Conservation (phyloP, 306 rosid genomes). For the Pyrus betulifolia region DNA sequence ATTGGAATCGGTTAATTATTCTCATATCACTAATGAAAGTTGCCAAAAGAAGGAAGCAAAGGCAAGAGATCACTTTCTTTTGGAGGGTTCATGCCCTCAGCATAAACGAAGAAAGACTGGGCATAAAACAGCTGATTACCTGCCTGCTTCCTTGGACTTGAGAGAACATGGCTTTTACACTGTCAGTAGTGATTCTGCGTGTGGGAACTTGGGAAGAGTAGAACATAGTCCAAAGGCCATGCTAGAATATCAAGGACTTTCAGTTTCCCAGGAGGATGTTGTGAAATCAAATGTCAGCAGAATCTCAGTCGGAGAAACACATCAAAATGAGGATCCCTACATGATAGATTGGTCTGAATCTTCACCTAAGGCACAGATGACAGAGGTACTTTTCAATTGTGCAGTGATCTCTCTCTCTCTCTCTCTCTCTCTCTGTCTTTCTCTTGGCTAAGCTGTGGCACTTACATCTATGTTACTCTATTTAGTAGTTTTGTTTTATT, state of each 20-base stretch:
- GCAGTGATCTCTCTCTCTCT: neutral
- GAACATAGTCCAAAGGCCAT: conserved; percentile 25
- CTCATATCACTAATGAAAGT: conserved; percentile 17
- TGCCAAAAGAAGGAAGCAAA: conserved; percentile 15
- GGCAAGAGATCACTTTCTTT: conserved; percentile 17
- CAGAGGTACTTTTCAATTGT: conserved; percentile 47
- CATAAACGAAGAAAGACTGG: conserved; percentile 51
- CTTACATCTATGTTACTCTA: neutral
- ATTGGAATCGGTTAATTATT: conserved; percentile 16
- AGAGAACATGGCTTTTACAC: conserved; percentile 27
- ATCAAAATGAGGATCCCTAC: conserved; percentile 19
- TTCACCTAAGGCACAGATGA: conserved; percentile 25
- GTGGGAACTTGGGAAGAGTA: conserved; percentile 23
- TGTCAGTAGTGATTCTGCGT: conserved; percentile 2
- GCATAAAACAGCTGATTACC: conserved; percentile 4
- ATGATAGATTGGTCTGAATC: conserved; percentile 24
- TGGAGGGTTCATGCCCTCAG: conserved; percentile 35
- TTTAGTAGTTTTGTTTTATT: neutral
- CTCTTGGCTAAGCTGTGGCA: neutral
- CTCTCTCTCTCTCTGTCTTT: neutral
- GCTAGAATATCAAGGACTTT: conserved; percentile 23
- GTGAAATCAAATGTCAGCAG: conserved; percentile 3
- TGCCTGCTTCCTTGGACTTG: conserved; percentile 22
- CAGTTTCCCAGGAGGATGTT: conserved; percentile 22
- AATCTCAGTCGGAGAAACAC: conserved; percentile 23